Evolutionary conservation across 257 asterid species (phyloP).

Genomic region (Avicennia marina): DNA sequence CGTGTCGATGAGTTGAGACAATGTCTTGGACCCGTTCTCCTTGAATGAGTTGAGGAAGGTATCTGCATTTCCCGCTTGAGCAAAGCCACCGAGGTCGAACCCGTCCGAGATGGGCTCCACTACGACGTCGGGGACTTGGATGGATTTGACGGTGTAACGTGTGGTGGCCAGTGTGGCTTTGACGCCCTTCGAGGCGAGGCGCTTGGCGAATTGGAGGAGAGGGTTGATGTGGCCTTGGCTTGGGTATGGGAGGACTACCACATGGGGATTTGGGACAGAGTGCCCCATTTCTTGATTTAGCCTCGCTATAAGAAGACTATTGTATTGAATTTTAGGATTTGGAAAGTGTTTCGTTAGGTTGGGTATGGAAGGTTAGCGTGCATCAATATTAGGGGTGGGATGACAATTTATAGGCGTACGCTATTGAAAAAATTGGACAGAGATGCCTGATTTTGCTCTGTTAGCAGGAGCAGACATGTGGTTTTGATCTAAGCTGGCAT

Average conservation of each 20-base stretch:
- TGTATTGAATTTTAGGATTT: no score
- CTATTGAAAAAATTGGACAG: no score
- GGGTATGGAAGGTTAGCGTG: no score
- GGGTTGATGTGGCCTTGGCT: slow-evolving; percentile 85
- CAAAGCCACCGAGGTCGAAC: slow-evolving; percentile 36
- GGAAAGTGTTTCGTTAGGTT: no score
- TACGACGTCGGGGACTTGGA: slow-evolving; percentile 22
- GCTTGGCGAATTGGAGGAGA: slow-evolving; percentile 68
- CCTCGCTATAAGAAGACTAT: not conserved
- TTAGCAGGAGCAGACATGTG: no score
- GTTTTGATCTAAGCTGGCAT: no score
- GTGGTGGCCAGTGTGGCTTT: slow-evolving; percentile 61
- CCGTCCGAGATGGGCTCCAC: slow-evolving; percentile 65
- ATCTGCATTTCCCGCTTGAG: slow-evolving; percentile 21
- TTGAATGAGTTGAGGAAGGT: slow-evolving; percentile 31
- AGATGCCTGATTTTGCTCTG: no score
- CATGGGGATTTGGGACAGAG: slow-evolving; percentile 23
- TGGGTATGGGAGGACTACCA: slow-evolving; percentile 57
- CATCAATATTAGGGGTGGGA: no score
- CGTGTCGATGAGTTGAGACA: slow-evolving; percentile 26
- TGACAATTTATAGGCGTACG: no score
- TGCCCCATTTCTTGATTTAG: slow-evolving; percentile 22
- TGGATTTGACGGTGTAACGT: slow-evolving; percentile 35
- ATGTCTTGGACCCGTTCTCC: slow-evolving; percentile 45
- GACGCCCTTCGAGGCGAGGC: slow-evolving; percentile 54